Evolutionary conservation across 2,329 filamentous ascomycete species (phyloP).

Genomic region (Leptographium lundbergii): DNA sequence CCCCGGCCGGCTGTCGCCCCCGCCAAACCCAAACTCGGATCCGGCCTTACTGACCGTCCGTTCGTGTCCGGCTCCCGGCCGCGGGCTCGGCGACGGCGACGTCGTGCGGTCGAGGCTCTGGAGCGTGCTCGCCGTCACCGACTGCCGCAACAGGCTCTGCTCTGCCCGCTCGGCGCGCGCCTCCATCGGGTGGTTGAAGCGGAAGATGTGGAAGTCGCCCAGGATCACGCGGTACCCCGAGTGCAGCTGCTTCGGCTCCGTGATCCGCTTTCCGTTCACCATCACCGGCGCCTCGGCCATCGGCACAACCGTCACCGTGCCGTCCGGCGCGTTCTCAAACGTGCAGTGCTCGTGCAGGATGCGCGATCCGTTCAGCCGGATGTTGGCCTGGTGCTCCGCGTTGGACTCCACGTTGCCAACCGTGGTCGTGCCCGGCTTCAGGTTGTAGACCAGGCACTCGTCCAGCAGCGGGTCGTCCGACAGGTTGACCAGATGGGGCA

Average conservation of each 20-base stretch:
- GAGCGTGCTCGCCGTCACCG: conserved; percentile 51
- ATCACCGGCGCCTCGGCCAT: conserved; percentile 90
- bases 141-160: conserved; percentile 73
- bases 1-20: conserved; percentile 62
- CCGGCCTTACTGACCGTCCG: conserved; percentile 65
- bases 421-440: conserved; percentile 88
- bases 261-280: conserved; percentile 88
- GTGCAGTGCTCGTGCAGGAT: conserved; percentile 87
- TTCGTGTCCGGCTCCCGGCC: conserved; percentile 55
- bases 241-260: conserved; percentile 72
- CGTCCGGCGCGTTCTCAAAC: conserved; percentile 80
- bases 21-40: conserved; percentile 53
- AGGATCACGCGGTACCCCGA: conserved; percentile 92
- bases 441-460: conserved; percentile 94
- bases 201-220: conserved; percentile 96
- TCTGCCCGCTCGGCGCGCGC: conserved; percentile 85
- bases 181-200: conserved; percentile 96
- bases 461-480: conserved; percentile 89
- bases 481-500: conserved; percentile 96
- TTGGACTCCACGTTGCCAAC: conserved; percentile 90
- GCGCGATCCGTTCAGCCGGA: conserved; percentile 83
- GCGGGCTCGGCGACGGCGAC: conserved; percentile 44
- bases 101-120: conserved; percentile 39
- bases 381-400: conserved; percentile 63
- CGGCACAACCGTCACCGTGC: conserved; percentile 81